Evolutionary conservation across 768 basidiomycete species (phyloP).

Genomic region (Calocybe cyanea): DNA sequence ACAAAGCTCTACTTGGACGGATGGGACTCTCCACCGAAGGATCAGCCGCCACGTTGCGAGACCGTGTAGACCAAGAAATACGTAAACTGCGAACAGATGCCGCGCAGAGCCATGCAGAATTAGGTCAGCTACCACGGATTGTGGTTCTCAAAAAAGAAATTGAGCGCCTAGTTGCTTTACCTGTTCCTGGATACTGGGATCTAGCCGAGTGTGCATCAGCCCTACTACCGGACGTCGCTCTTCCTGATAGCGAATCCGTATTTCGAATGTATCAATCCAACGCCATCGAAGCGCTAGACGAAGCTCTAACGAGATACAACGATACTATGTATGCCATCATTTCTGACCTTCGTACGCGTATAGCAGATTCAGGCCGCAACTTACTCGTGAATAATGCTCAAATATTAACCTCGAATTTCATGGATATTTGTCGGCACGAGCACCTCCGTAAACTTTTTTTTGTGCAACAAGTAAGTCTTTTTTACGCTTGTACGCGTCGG

Average conservation of each 20-base stretch:
- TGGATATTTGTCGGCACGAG: conserved; percentile 43
- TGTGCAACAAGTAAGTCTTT: conserved; percentile 43
- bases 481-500: background rate
- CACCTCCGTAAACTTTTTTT: conserved; percentile 48
- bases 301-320: conserved; percentile 30
- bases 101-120: conserved; percentile 27
- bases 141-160: conserved; percentile 43
- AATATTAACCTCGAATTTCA: conserved; percentile 34
- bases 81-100: conserved; percentile 29
- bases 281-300: conserved; percentile 17
- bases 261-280: conserved; percentile 26
- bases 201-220: conserved; percentile 34
- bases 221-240: conserved; percentile 19
- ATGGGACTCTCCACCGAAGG: conserved; percentile 36
- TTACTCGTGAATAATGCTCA: conserved; percentile 43
- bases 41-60: conserved; percentile 32
- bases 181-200: conserved; percentile 47
- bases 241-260: conserved; percentile 36
- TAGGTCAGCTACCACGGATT: conserved; percentile 42
- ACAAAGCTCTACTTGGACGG: conserved; percentile 35
- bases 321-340: conserved; percentile 30
- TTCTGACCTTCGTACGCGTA: conserved; percentile 26
- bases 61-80: conserved; percentile 33
- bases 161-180: conserved; percentile 41
- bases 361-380: conserved; percentile 19